Conservation (phyloP, 2,329 filamentous ascomycete genomes). For the Xenosphaeropsis pyriputrescens region DNA sequence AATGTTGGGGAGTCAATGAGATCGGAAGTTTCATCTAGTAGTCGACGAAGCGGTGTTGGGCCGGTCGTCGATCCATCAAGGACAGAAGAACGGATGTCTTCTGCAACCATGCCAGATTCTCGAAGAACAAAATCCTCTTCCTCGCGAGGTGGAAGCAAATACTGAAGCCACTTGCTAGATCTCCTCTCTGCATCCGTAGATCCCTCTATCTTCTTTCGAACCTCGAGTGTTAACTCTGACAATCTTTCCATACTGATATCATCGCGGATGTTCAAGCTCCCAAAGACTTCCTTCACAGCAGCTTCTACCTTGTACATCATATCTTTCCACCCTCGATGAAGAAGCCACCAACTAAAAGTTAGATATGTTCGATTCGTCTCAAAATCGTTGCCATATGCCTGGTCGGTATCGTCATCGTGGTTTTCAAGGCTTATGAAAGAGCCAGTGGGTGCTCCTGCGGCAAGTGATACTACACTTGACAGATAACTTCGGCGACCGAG, state of each 20-base stretch:
- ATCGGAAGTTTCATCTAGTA: constrained; percentile 92
- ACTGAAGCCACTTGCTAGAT: constrained; percentile 55
- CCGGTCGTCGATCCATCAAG: constrained; percentile 14
- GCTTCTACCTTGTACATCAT: constrained; percentile 67
- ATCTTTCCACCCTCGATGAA: constrained; percentile 79
- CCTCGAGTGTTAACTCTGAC: constrained; percentile 66
- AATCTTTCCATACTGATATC: constrained; percentile 71
- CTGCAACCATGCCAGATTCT: constrained; percentile 65
- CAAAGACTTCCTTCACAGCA: constrained; percentile 84
- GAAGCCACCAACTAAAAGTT: constrained; percentile 95
- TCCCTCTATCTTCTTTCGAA: constrained; percentile 76
- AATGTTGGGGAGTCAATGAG: constrained; percentile 90
- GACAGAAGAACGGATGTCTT: constrained; percentile 10
- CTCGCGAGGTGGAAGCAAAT: constrained; percentile 64
- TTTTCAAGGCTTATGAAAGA: constrained; percentile 82
- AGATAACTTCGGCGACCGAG: constrained; percentile 91
- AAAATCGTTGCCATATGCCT: constrained; percentile 82
- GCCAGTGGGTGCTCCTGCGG: constrained; percentile 55
- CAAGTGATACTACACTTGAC: constrained; percentile 84
- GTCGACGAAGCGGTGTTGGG: constrained; percentile 46
- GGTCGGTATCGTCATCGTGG: constrained; percentile 71
- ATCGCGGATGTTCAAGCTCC: constrained; percentile 76
- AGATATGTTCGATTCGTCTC: constrained; percentile 92
- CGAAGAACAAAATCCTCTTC: constrained; percentile 73
- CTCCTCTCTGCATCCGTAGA: constrained; percentile 46